Percentiles rank a stretch among this genome's conserved stretches.
Conservation (phyloP, 1,284 basidiomycete genomes). For the Leccinum pachyderme region DNA sequence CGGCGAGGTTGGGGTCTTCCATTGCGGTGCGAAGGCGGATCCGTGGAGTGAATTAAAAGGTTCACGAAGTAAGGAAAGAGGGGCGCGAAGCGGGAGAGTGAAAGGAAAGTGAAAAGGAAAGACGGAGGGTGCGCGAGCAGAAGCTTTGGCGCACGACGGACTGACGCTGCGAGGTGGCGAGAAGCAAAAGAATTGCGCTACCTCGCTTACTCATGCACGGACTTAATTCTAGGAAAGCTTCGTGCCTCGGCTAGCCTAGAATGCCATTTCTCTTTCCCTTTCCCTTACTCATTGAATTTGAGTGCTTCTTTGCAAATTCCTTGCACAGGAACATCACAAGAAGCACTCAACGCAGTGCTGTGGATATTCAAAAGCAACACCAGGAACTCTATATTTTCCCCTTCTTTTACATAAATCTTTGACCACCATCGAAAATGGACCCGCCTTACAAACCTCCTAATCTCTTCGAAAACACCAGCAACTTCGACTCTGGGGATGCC, state of each 20-base stretch:
- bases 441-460: conserved; percentile 13
- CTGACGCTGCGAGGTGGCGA: no score
- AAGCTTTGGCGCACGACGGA: no score
- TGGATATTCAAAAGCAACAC: conserved; percentile 7
- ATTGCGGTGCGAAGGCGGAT: no score
- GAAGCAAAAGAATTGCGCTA: no score
- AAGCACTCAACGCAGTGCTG: conserved; percentile 2
- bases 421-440: conserved; percentile 9
- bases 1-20: no score
- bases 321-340: conserved; percentile 8
- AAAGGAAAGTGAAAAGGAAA: not conserved
- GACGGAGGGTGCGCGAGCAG: no score
- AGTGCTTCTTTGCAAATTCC: conserved; percentile 4
- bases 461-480: conserved; percentile 6
- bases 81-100: no score
- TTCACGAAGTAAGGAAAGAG: no score
- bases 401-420: not conserved
- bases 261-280: not conserved
- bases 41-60: no score
- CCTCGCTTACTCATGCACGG: no score
- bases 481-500: not conserved
- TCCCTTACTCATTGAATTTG: conserved; percentile 2
- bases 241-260: no score
- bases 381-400: conserved; percentile 1
- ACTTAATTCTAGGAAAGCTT: no score